These are phyloP conservation scores for Aegilops umbellulata DNA, from an alignment of 176 grass and related monocot species.

Conservation along the genomic window DNA sequence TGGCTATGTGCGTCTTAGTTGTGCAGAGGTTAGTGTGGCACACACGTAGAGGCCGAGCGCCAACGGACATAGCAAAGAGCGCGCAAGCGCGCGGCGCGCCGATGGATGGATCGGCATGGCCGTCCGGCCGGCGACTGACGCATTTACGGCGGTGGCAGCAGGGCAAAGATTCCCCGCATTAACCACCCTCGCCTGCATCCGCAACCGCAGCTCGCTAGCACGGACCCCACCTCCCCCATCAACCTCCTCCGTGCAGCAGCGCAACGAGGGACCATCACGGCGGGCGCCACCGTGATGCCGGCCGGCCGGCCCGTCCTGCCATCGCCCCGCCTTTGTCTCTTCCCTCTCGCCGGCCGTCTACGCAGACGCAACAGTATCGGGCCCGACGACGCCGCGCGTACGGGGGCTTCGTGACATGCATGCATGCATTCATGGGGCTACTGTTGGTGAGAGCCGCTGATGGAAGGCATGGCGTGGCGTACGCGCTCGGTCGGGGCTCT, in stretches of 20 bases:
- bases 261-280: not conserved
- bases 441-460: not conserved
- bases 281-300: not conserved
- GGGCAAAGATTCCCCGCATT: conserved; percentile 3
- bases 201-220: conserved; percentile 9
- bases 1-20: no score
- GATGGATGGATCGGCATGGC: not conserved
- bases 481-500: not conserved
- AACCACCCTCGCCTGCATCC: not conserved
- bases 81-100: no score
- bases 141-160: conserved; percentile 1
- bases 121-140: not conserved
- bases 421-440: not conserved
- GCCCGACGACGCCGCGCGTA: no score
- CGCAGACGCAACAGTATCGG: not conserved
- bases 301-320: no score
- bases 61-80: no score
- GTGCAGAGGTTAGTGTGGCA: no score
- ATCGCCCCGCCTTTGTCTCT: not conserved
- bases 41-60: no score
- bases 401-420: not conserved
- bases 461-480: not conserved
- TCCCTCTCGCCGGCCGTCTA: not conserved
- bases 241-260: not conserved
- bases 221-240: not conserved